Base-by-base conservation (phyloP, 176 grass and related monocot species). In the Triticum dicoccoides region DNA sequence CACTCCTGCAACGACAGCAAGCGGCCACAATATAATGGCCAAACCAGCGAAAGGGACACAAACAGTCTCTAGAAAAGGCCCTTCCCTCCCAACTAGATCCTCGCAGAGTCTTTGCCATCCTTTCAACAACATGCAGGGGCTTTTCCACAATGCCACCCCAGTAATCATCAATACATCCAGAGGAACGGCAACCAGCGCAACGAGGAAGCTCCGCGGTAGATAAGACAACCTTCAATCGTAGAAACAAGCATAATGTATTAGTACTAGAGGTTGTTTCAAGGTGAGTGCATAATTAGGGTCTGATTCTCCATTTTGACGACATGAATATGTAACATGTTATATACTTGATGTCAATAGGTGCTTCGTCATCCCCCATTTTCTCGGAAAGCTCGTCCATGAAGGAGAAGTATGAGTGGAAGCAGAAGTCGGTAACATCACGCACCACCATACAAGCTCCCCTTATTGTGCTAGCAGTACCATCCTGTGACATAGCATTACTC, bases 331-430 rank as follows among this genome's bases (percentile, higher is more conserved):
- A 12, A 80, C 17, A 58, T 14, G 65, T 68, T 5, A 20, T 90
- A 87, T 92, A 94, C 96, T 92, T 94, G 86, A 96, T 85, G 82
- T 96, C 93, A 42, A 92, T 33, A 77, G 93, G 92, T 3, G 24
- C 70, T 85, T 96, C 93, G 61, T 89, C 92, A 76, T 88, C 86
- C 61, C 69, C 65, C 73, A 86, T 79, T 84, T 93, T 94, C 63
- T 94, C 88, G 24, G 85, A 80, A 9, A 96, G 84, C 52, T 90
- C 96, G 82, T 98, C 93, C 96, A 94, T 96, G 58, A 92, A 90
- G 37, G 96, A 98, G 86, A 94, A 96, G 84, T 98, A 96, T 0
- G 96, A 96, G 59, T 96, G 90, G 76, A 98, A 98, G 84, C 93
- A 94, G 83, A 91, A 95, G 67, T 98, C 96, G 4, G 84, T 90